Evolutionary conservation across 257 asterid genomes (phyloP), one percentile per base, ranked within the genome.

Genomic region (Forsythia suspensa): DNA sequence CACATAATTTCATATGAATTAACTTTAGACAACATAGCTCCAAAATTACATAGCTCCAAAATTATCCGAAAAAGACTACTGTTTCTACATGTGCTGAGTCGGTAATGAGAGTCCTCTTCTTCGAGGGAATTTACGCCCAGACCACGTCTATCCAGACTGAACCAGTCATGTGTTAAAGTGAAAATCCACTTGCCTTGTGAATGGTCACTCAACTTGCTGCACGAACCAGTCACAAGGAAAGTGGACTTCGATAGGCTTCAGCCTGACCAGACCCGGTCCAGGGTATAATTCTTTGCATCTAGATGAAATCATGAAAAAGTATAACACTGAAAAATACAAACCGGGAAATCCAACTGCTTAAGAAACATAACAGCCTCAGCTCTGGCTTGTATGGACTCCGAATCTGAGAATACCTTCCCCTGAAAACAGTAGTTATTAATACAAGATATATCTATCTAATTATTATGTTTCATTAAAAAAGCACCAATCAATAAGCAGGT

Each of bases 361-460:
- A 96, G 97, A 85, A 94, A 98, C 96, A 96, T 87, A 85, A 96
- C 97, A 84, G 98, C 98, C 90, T 94, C 97, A 29, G 99, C 98
- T 85, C 98, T 92, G 75, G 96, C 90, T 94, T 96, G 98, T 79
- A 94, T 96, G 80, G 99, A 96, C 81, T 96, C 99, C 7, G 97
- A 89, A 90, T 94, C 99, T 51, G 96, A 91, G 90, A 96, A 96
- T 80, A 94, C 93, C 87, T 91, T 92, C 67, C 94, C 98, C 98
- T 96, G 94, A 77, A 87, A 88, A 76, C 69, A 78, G 81, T 40
- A 77, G 8, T 75, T 52, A 63, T 57, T 40, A 74, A 74, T 13
- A 59, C 37, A 76, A 78, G 67, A 38, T 67, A 4, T 24, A 18
- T 63, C 40, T 63, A 24, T 24, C 70, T 20, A 1, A 7, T 59